Conservation (phyloP, 208 protist genomes). For the Leishmania gerbilli region DNA sequence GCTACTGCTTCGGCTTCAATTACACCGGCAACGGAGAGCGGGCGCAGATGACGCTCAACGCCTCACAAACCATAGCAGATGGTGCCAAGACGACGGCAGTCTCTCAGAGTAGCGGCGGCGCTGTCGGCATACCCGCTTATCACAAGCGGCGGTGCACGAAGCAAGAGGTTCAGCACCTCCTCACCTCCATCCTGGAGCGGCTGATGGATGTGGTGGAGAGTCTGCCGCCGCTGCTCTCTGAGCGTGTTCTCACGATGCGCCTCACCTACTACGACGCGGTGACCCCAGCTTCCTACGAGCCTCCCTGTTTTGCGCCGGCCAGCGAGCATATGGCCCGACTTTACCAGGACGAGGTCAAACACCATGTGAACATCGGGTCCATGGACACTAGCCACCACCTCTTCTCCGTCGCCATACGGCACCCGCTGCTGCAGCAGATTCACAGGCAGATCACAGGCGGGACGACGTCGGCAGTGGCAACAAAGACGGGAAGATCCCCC, state of each 20-base stretch:
- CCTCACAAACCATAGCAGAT: conserved; percentile 33
- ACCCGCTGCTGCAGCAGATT: conserved; percentile 55
- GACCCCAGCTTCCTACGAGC: conserved; percentile 72
- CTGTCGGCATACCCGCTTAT: not conserved
- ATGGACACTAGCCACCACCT: conserved; percentile 77
- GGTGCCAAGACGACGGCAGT: not conserved
- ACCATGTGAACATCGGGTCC: conserved; percentile 48
- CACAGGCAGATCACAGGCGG: conserved; percentile 16
- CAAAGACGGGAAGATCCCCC: too few species aligned
- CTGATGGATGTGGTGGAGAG: conserved; percentile 64
- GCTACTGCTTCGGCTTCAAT: conserved; percentile 74
- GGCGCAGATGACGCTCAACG: conserved; percentile 46
- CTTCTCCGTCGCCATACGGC: conserved; percentile 65
- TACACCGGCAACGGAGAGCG: conserved; percentile 58
- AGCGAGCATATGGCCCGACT: conserved; percentile 52
- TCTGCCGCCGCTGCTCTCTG: conserved; percentile 65
- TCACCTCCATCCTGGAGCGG: conserved; percentile 57
- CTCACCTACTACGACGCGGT: conserved; percentile 76
- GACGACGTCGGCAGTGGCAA: not conserved
- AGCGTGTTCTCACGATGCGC: conserved; percentile 78
- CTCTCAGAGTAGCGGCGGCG: not conserved
- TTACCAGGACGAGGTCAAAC: conserved; percentile 54
- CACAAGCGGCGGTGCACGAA: conserved; percentile 37
- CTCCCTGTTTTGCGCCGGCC: conserved; percentile 70
- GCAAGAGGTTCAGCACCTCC: conserved; percentile 59